Percentiles rank a stretch among this genome's conserved stretches.
Conservation (phyloP, 164 flowering plant genomes). For the Malania oleifera region DNA sequence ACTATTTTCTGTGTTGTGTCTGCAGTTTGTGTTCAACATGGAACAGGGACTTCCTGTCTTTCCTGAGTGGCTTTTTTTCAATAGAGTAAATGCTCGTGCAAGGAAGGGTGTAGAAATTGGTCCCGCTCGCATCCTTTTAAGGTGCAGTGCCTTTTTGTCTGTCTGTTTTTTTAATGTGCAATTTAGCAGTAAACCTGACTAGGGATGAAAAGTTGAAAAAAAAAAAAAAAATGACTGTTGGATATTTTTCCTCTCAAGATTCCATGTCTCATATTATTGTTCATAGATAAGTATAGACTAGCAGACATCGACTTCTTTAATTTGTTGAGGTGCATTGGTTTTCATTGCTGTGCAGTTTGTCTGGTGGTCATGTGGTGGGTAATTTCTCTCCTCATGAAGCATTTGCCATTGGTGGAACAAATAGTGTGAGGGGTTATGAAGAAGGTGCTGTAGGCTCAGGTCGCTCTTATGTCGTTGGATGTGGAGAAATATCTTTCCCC, state of each 20-base stretch:
- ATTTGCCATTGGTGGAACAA: conserved; percentile 96
- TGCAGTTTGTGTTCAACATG: conserved; percentile 79
- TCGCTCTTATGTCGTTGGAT: conserved; percentile 87
- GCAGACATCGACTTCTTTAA: not conserved
- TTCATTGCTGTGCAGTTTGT: conserved; percentile 44
- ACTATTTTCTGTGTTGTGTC: conserved; percentile 8
- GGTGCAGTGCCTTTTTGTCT: conserved; percentile 32
- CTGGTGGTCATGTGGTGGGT: conserved; percentile 93
- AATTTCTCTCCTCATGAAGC: conserved; percentile 98
- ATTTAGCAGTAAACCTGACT: not conserved
- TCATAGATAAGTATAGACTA: not conserved
- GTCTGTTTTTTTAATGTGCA: not conserved
- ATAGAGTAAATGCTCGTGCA: conserved; percentile 81
- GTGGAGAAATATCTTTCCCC: conserved; percentile 87
- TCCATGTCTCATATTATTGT: not conserved
- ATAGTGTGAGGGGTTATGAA: conserved; percentile 98
- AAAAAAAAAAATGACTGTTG: too few species aligned
- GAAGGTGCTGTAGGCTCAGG: conserved; percentile 99
- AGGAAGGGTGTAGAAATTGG: conserved; percentile 74
- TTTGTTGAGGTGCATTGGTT: conserved; percentile 12
- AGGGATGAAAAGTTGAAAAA: too few species aligned
- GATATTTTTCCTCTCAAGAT: too few species aligned
- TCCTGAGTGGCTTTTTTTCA: conserved; percentile 91
- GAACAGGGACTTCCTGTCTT: conserved; percentile 94
- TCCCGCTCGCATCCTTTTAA: conserved; percentile 57